phyloP scores from a whole-genome alignment of 371 early-diverging fungal species.

The Syncephalastrum contaminatum region DNA sequence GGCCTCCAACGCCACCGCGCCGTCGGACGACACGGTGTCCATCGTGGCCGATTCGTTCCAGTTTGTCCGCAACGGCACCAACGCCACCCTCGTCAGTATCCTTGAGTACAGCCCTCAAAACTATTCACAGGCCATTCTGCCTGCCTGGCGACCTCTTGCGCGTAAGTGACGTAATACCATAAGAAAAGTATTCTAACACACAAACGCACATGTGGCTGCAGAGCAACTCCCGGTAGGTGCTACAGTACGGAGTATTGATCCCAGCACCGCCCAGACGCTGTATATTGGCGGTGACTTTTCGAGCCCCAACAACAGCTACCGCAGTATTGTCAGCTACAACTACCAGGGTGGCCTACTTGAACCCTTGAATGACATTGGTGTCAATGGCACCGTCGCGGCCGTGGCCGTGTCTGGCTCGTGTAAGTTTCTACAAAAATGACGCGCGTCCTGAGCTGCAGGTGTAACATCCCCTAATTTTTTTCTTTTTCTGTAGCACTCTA shows the following conservation, averaged over 20 bases:
- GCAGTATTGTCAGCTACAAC: conserved; percentile 32
- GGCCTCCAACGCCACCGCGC: conserved; percentile 21
- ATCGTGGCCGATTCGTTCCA: conserved; percentile 34
- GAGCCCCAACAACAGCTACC: conserved; percentile 16
- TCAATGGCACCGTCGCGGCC: conserved; percentile 29
- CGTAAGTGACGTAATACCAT: conserved; percentile 10
- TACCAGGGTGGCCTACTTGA: conserved; percentile 14
- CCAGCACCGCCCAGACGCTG: conserved; percentile 19
- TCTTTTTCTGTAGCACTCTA: conserved; percentile 21
- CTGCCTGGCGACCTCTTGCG: conserved; percentile 34
- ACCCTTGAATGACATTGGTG: conserved; percentile 19
- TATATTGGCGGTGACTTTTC: conserved; percentile 44
- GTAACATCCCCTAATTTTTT: not conserved
- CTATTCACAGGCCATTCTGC: conserved; percentile 22
- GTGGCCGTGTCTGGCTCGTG: conserved; percentile 18
- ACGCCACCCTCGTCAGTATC: conserved; percentile 29
- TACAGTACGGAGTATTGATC: conserved; percentile 28
- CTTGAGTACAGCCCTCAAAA: conserved; percentile 38
- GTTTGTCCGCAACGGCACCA: conserved; percentile 34
- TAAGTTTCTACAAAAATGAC: conserved; percentile 8
- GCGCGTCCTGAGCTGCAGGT: not conserved
- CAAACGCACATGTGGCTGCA: not conserved
- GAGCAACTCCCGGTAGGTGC: conserved; percentile 35
- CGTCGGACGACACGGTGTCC: conserved; percentile 18
- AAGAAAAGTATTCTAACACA: not conserved